phyloP scores from a whole-genome alignment of 305 asterid species.

The Solanum hybrid region DNA sequence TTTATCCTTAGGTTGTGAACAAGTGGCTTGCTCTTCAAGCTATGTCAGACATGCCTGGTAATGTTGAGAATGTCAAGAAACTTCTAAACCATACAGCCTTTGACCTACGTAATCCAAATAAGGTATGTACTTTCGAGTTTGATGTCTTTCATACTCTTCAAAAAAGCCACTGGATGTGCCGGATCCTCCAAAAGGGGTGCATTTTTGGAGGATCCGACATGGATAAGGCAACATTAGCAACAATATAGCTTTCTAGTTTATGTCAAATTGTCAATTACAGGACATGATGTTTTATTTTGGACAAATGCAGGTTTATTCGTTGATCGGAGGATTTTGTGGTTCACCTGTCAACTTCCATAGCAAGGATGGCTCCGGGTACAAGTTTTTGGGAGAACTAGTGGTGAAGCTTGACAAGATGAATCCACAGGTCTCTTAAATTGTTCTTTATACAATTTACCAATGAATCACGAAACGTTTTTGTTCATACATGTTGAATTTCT shows the following conservation, averaged over 20 bases:
- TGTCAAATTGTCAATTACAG: neutral
- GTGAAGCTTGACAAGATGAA: slow-evolving; percentile 70
- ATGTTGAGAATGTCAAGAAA: slow-evolving; percentile 76
- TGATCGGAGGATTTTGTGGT: slow-evolving; percentile 74
- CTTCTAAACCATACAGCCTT: slow-evolving; percentile 76
- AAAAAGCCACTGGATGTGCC: neutral
- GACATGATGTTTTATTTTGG: neutral
- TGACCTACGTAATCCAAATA: slow-evolving; percentile 87
- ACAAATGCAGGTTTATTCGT: slow-evolving; percentile 56
- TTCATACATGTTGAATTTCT: neutral
- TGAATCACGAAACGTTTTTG: neutral
- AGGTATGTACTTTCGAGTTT: slow-evolving; percentile 32
- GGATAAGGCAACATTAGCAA: neutral
- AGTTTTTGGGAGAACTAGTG: slow-evolving; percentile 58
- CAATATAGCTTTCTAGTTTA: neutral
- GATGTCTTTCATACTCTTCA: neutral
- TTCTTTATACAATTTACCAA: neutral
- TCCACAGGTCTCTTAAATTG: slow-evolving; percentile 48
- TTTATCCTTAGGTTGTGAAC: slow-evolving; percentile 52
- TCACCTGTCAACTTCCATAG: slow-evolving; percentile 65
- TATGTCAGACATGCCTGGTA: slow-evolving; percentile 65
- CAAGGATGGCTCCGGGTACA: slow-evolving; percentile 73
- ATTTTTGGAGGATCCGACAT: neutral
- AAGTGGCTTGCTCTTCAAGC: slow-evolving; percentile 95
- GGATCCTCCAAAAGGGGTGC: neutral